Evolutionary conservation across 139 green algal genomes (phyloP).

Genomic region (Volvox reticuliferus): DNA sequence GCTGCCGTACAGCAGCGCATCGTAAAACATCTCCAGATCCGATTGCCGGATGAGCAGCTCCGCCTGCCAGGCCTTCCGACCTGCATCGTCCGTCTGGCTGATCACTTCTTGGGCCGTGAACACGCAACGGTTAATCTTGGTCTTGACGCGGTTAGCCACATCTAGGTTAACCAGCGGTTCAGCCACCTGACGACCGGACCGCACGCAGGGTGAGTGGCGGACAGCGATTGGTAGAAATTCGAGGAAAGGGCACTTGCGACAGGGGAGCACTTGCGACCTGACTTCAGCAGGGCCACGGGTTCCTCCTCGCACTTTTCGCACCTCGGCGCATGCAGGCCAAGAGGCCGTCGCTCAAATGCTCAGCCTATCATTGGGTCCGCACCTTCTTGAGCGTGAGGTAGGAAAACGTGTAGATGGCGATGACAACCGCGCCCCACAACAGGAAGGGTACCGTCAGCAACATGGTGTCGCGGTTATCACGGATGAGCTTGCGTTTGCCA

Average conservation of each 20-base stretch:
- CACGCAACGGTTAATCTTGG: constrained; percentile 42
- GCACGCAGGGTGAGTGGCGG: not conserved
- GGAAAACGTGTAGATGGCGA: constrained; percentile 54
- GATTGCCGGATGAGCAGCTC: constrained; percentile 41
- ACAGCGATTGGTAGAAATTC: not conserved
- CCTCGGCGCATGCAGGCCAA: too few relatives aligned
- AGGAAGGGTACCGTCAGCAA: constrained; percentile 48
- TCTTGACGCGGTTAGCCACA: constrained; percentile 51
- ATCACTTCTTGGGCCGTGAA: constrained; percentile 47
- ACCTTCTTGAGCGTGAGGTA: constrained; percentile 50
- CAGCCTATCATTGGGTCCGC: too few relatives aligned
- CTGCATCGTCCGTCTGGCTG: constrained; percentile 25
- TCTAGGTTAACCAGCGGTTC: constrained; percentile 49
- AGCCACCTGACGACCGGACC: not conserved
- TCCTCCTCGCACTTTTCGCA: too few relatives aligned
- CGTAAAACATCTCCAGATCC: constrained; percentile 49
- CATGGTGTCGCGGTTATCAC: constrained; percentile 46
- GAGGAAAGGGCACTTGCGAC: too few relatives aligned
- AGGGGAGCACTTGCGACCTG: too few relatives aligned
- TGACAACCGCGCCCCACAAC: constrained; percentile 52
- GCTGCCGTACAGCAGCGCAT: constrained; percentile 52
- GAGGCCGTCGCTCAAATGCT: too few relatives aligned
- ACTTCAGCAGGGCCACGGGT: too few relatives aligned
- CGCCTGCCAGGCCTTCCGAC: not conserved
- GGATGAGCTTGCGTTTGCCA: constrained; percentile 55